Conservation (phyloP, 768 basidiomycete genomes). For the Termitomyces sp. region DNA sequence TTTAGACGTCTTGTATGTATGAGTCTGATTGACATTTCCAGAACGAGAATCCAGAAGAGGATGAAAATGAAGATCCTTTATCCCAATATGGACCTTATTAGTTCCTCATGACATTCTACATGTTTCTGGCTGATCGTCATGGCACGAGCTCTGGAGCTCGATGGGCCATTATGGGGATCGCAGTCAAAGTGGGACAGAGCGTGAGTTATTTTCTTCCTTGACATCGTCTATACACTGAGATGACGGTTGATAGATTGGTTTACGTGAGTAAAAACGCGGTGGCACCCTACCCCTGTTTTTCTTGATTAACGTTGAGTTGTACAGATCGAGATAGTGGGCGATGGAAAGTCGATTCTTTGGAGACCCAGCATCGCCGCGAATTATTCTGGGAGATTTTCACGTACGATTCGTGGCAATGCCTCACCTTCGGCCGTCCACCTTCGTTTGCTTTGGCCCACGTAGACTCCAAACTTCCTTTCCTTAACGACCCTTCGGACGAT, state of each 20-base stretch:
- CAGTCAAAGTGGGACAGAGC: constrained; percentile 67
- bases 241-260: constrained; percentile 48
- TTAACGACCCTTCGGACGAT: constrained; percentile 48
- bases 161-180: constrained; percentile 67
- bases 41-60: constrained; percentile 61
- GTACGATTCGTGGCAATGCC: constrained; percentile 55
- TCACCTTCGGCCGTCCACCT: constrained; percentile 68
- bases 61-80: constrained; percentile 46
- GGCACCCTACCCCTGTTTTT: constrained; percentile 5
- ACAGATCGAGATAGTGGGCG: constrained; percentile 68
- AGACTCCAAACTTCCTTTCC: constrained; percentile 60
- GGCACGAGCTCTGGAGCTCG: constrained; percentile 61
- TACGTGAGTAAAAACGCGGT: constrained; percentile 48
- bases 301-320: constrained; percentile 6
- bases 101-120: constrained; percentile 70
- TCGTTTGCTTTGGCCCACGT: constrained; percentile 66
- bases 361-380: constrained; percentile 61
- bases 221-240: constrained; percentile 7
- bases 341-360: constrained; percentile 57
- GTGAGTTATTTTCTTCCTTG: constrained; percentile 37
- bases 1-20: background rate
- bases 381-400: constrained; percentile 66
- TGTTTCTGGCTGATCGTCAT: constrained; percentile 67
- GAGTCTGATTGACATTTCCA: constrained; percentile 24
- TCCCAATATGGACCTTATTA: constrained; percentile 19